These are phyloP conservation scores for Uncinocarpus reesii DNA, from an alignment of 2,329 filamentous ascomycete species.

Conservation along the genomic window DNA sequence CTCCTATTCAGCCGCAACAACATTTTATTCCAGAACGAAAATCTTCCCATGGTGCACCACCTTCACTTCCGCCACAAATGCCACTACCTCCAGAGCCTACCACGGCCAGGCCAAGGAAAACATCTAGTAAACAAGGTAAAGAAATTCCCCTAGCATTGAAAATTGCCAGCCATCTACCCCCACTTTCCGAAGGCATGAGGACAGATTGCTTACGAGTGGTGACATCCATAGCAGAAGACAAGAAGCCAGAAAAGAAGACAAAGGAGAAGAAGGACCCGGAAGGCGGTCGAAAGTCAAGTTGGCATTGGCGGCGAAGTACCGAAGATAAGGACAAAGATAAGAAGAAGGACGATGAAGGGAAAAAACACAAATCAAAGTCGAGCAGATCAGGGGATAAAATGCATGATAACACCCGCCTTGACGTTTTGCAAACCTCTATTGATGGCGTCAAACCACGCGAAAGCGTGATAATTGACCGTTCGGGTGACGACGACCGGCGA, in stretches of 20 bases:
- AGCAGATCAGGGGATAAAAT: constrained; percentile 43
- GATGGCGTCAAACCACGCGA: constrained; percentile 55
- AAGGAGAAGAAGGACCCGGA: constrained; percentile 63
- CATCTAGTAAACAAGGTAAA: constrained; percentile 25
- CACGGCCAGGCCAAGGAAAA: constrained; percentile 26
- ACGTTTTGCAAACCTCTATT: constrained; percentile 78
- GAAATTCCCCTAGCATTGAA: constrained; percentile 47
- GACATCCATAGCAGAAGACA: constrained; percentile 64
- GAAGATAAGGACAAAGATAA: constrained; percentile 56
- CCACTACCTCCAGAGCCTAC: constrained; percentile 21
- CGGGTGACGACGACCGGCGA: constrained; percentile 58
- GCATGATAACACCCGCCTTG: constrained; percentile 72
- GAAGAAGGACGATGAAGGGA: constrained; percentile 47
- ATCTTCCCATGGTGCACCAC: constrained; percentile 39
- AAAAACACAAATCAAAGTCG: constrained; percentile 56
- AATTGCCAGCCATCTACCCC: constrained; percentile 54
- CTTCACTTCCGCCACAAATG: constrained; percentile 40
- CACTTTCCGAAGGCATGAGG: constrained; percentile 57
- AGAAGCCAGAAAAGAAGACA: constrained; percentile 55
- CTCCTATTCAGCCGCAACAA: constrained; percentile 22
- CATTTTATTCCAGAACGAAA: constrained; percentile 43
- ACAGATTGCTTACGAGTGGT: constrained; percentile 74
- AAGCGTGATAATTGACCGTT: constrained; percentile 72
- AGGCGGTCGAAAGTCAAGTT: constrained; percentile 63
- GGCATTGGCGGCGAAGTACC: constrained; percentile 62